phyloP scores from a whole-genome alignment of 306 rosid species.

The Carpinus viminea region DNA sequence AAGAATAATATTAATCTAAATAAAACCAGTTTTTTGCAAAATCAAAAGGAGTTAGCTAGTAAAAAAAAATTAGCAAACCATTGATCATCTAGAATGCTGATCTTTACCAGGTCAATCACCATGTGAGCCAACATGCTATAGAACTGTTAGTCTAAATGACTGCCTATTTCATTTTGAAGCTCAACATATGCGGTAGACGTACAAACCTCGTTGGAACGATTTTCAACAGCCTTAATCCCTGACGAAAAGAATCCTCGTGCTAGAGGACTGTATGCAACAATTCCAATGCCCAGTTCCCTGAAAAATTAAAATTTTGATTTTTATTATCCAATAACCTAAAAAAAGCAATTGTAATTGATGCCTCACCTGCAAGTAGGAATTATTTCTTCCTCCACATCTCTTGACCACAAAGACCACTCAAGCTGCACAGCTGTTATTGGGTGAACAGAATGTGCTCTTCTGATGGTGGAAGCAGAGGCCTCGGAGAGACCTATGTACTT shows the following conservation, averaged over 20 bases:
- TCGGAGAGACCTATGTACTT: slow-evolving; percentile 64
- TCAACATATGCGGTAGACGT: neutral
- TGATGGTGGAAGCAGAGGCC: slow-evolving; percentile 69
- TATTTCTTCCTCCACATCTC: slow-evolving; percentile 62
- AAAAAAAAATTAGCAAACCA: too few relatives aligned
- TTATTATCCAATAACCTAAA: neutral
- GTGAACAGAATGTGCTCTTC: slow-evolving; percentile 77
- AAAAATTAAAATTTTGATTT: neutral
- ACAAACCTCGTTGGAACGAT: slow-evolving; percentile 41
- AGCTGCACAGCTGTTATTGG: slow-evolving; percentile 64
- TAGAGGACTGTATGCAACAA: slow-evolving; percentile 69
- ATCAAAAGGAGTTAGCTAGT: too few relatives aligned
- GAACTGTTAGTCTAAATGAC: neutral
- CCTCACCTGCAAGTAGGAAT: slow-evolving; percentile 63
- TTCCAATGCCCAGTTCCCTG: slow-evolving; percentile 68
- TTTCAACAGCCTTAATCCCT: slow-evolving; percentile 43
- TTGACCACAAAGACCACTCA: slow-evolving; percentile 67
- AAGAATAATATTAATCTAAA: too few relatives aligned
- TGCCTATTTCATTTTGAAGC: neutral
- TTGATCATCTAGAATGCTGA: neutral
- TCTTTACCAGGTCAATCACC: neutral
- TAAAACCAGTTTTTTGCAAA: too few relatives aligned
- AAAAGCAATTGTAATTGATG: neutral
- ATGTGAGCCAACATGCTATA: neutral
- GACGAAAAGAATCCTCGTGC: slow-evolving; percentile 64